Evolutionary conservation across 139 green algal species (phyloP).

Genomic region (Pleodorina starrii): DNA sequence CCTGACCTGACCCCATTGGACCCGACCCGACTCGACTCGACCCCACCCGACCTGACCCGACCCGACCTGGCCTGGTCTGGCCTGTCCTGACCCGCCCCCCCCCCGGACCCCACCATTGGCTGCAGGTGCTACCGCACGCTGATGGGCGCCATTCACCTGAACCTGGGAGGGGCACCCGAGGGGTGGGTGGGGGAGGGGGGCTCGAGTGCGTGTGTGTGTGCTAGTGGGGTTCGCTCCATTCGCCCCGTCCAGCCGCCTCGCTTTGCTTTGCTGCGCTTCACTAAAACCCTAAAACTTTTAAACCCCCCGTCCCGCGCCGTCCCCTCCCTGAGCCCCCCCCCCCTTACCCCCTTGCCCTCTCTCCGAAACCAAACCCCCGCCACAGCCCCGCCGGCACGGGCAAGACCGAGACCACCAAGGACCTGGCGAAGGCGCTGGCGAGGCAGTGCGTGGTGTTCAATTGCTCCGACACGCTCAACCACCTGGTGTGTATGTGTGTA

Average conservation of each 20-base stretch:
- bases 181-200: slow-evolving; percentile 42
- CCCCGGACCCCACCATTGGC: too few species aligned
- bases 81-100: too few species aligned
- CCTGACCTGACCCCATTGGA: too few species aligned
- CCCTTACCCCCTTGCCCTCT: not conserved
- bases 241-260: not conserved
- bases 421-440: slow-evolving; percentile 79
- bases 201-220: not conserved
- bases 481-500: slow-evolving; percentile 63
- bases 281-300: too few species aligned
- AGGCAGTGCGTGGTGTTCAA: slow-evolving; percentile 83
- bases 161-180: slow-evolving; percentile 68
- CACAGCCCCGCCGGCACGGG: slow-evolving; percentile 54
- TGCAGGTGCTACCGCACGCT: slow-evolving; percentile 64
- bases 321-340: not conserved
- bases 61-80: too few species aligned
- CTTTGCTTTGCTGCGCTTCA: too few species aligned
- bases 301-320: too few species aligned
- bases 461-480: slow-evolving; percentile 76
- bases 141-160: slow-evolving; percentile 75
- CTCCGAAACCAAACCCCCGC: too few species aligned
- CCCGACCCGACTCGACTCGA: too few species aligned
- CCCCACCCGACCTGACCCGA: too few species aligned
- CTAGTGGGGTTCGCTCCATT: too few species aligned
- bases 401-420: slow-evolving; percentile 80